These are phyloP conservation scores for Sarocladiaceae sp. DNA, from an alignment of 2,329 filamentous ascomycete species.

Conservation along the genomic window DNA sequence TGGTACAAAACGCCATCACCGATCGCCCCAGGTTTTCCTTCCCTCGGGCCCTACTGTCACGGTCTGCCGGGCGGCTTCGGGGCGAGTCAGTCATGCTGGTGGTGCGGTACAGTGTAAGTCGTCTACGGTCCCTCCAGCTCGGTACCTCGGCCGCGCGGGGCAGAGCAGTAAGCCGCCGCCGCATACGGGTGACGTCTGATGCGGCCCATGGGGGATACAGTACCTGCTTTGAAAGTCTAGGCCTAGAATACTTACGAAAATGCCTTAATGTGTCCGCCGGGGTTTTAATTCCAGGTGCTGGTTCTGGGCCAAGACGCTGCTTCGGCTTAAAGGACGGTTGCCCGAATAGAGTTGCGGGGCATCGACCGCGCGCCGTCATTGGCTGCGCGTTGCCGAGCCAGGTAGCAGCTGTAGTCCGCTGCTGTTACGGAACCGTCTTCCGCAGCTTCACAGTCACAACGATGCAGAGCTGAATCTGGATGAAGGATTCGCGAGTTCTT, in stretches of 20 bases:
- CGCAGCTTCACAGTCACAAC: too few species aligned
- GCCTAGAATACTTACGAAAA: too few species aligned
- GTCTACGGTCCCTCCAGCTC: background rate
- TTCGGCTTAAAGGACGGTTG: constrained; percentile 10
- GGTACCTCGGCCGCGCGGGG: constrained; percentile 9
- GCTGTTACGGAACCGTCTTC: too few species aligned
- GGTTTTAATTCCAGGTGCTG: too few species aligned
- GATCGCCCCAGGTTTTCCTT: background rate
- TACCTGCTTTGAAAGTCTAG: too few species aligned
- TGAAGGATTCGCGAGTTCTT: too few species aligned
- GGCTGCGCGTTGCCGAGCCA: background rate
- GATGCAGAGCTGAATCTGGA: too few species aligned
- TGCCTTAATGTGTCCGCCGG: too few species aligned
- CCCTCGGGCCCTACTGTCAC: background rate
- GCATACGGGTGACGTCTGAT: background rate
- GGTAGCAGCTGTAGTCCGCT: too few species aligned
- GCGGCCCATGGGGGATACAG: too few species aligned
- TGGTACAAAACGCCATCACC: background rate
- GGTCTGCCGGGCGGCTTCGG: background rate
- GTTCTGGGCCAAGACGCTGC: background rate
- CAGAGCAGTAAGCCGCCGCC: background rate
- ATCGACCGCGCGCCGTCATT: constrained; percentile 1
- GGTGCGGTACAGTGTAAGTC: background rate
- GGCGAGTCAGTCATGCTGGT: background rate
- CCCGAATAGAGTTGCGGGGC: constrained; percentile 10